Evolutionary conservation across 768 basidiomycete genomes (phyloP), one percentile per base, ranked within the genome.

Genomic region (Suillus luteus): DNA sequence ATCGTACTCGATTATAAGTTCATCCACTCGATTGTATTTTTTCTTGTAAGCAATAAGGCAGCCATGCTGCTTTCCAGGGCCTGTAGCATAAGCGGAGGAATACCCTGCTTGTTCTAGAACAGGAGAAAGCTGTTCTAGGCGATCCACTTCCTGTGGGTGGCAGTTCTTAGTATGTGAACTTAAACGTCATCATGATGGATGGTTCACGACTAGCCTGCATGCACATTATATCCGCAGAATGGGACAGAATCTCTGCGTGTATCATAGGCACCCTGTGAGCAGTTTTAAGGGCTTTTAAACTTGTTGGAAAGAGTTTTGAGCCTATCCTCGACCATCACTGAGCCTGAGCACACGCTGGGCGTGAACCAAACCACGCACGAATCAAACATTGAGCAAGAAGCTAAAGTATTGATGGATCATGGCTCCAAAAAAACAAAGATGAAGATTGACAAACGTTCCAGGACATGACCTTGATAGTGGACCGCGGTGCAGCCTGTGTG

Each of bases 161-260:
- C 40, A 27, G 24, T 11, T 41, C 57, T 58, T 15, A 27, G 38
- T 19, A 52, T 57, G 24, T 59, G 52, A 60, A 52, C 51, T 9
- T 31, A 48, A 40, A 49, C 27, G 35, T 41, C 19, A 48, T 35
- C 33, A 35, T 35, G 33, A 35, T 24, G 27, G 19, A 60, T 63
- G 27, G 35, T 35, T 38, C 38, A 70, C 77, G 11, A 71, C 77
- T 65, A 73, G 90, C 95, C 81, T 97, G 95, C 51, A 97, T 82
- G 72, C 95, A 96, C 51, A 95, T 75, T 31, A 97, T 84, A 74
- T 96, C 92, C 2, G 91, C 86, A n/a, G 83, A 70, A 63, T 90
- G 85, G 3, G 83, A 82, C 17, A 85, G 75, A n/a, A 96, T 81
- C 74, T 97, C 96, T 57, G 81, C 79, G 64, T 86, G 83, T 15